Percentiles rank a stretch among this genome's conserved stretches.
phyloP scores from a whole-genome alignment of 139 green algal species.

The Axilococcus clingmanii region DNA sequence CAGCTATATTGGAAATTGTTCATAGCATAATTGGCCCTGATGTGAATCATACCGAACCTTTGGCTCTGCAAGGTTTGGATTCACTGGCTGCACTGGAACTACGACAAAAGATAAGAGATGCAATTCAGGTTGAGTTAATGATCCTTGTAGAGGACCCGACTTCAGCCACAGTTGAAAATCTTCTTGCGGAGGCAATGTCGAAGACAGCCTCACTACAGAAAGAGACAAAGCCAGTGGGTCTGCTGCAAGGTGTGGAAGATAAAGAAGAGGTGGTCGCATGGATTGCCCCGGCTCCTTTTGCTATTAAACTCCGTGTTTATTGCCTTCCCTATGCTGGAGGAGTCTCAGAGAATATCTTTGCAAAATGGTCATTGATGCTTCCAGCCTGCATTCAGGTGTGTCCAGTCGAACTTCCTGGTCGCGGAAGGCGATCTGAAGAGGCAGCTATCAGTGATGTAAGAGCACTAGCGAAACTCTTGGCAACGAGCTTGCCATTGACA shows the following conservation, averaged over 20 bases:
- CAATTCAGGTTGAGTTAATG: slow-evolving; percentile 7
- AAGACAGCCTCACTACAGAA: slow-evolving; percentile 4
- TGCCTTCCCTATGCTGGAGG: slow-evolving; percentile 39
- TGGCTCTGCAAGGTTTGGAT: slow-evolving; percentile 28
- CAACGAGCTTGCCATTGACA: slow-evolving; percentile 15
- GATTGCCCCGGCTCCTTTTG: slow-evolving; percentile 15
- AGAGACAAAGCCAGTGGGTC: not conserved
- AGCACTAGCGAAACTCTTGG: slow-evolving; percentile 14
- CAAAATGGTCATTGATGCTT: slow-evolving; percentile 26
- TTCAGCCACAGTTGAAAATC: slow-evolving; percentile 2
- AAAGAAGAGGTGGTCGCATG: not conserved
- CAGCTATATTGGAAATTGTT: slow-evolving; percentile 8
- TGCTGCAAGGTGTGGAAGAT: not conserved
- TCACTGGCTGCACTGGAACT: slow-evolving; percentile 35
- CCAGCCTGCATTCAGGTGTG: slow-evolving; percentile 34
- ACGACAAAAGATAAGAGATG: slow-evolving; percentile 19
- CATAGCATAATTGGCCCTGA: not conserved
- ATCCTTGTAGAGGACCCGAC: slow-evolving; percentile 20
- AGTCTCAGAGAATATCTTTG: slow-evolving; percentile 37
- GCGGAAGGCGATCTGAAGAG: slow-evolving; percentile 21
- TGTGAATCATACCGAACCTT: slow-evolving; percentile 4
- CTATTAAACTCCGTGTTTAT: slow-evolving; percentile 32
- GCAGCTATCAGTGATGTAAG: slow-evolving; percentile 1
- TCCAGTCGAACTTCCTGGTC: slow-evolving; percentile 32
- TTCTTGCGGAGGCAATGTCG: slow-evolving; percentile 10